Evolutionary conservation across 2,329 filamentous ascomycete genomes (phyloP), one percentile per base, ranked within the genome.

Genomic region (Arachnomyces sp.): DNA sequence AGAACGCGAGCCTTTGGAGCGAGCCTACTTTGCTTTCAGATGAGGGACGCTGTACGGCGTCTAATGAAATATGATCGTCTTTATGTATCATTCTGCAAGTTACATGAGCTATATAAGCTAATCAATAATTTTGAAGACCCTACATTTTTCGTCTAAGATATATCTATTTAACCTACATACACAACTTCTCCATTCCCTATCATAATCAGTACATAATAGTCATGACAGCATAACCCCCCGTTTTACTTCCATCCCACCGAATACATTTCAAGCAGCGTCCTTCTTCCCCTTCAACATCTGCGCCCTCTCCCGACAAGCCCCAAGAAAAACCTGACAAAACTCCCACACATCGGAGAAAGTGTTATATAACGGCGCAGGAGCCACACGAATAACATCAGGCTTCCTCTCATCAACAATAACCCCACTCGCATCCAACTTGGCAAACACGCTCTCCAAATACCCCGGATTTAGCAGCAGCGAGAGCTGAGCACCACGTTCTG

Each of bases 341-440:
- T 63, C 58, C 66, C 65, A 79, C 5, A 88, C 79, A 51, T 94
- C 88, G 43, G 72, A 70, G 57, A 84, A 93, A 0, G 75, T 78
- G 54, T 90, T 90, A 63, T 94, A 94, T 49, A 94, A 60, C 7
- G 88, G 87, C 31, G 84, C 82, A 1, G 89, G 88, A 2, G 88
- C 86, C 1, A 93, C 79, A 2, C 88, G 71, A 37, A 94, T 81
- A 12, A 94, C 88, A 56, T 89, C 81, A 1, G 89, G 88, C 59
- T 84, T 85, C 43, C 88, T 71, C 71, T 92, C 84, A 57, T 94
- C 88, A 29, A 84, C 79, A 1, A 93, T 74, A 2, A 92, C 79
- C 1, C 82, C 84, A 2, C 76, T 73, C 9, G 76, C 71, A 50
- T 84, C 77, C 18, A 94, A 59, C 18, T 71, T 71, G 32, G 68